Conservation (phyloP, 2,329 filamentous ascomycete species). For the Cadophora sp. region DNA sequence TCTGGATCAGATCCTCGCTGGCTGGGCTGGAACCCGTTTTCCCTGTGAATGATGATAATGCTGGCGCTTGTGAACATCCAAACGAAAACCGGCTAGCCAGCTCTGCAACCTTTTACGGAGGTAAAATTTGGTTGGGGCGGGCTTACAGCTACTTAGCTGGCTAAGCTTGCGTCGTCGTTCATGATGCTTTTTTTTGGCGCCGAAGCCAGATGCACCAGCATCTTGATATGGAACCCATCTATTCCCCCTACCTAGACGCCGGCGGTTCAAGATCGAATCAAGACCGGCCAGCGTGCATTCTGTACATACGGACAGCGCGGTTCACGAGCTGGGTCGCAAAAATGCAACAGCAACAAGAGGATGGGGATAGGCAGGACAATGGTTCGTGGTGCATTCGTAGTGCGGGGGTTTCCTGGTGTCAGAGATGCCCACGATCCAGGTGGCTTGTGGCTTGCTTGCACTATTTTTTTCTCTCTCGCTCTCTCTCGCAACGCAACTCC, state of each 20-base stretch:
- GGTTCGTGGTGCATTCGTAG: neutral
- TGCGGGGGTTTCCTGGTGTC: conserved; percentile 16
- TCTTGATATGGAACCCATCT: neutral
- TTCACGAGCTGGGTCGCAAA: neutral
- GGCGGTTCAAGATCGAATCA: conserved; percentile 18
- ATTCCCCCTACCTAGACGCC: conserved; percentile 10
- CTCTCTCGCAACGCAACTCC: no score
- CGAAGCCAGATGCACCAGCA: neutral
- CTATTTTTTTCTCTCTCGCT: no score
- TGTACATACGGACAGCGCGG: conserved; percentile 4
- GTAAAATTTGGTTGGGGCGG: neutral
- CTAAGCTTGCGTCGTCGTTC: no score
- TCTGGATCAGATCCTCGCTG: conserved; percentile 12
- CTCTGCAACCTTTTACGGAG: neutral
- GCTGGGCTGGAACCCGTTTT: conserved; percentile 10
- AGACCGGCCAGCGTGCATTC: neutral
- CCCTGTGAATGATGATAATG: neutral
- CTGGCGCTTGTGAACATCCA: neutral
- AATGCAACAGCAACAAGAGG: neutral
- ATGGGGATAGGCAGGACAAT: neutral
- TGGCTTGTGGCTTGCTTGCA: conserved; percentile 16
- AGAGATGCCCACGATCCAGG: conserved; percentile 14
- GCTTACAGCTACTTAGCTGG: no score
- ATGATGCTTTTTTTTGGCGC: conserved; percentile 4
- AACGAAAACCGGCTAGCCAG: neutral